Evolutionary conservation across 140 eudicot species (phyloP).

Genomic region (Oenanthe javanica): DNA sequence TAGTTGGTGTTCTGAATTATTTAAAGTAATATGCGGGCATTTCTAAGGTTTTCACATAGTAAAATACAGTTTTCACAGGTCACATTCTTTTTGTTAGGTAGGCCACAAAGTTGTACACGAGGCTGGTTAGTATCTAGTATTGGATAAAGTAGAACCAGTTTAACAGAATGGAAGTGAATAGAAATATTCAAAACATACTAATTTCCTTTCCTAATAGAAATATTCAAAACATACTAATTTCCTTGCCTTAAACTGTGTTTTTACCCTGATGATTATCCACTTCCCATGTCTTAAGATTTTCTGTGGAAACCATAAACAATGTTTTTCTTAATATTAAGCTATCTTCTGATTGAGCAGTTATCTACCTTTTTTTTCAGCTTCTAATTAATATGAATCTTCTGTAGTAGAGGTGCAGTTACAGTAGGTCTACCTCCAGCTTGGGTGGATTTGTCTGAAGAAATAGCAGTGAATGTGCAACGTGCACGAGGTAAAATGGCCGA

Average conservation of each 20-base stretch:
- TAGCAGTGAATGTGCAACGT: conserved; percentile 63
- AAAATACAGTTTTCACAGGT: background rate
- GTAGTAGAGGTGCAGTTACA: conserved; percentile 60
- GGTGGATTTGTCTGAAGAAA: conserved; percentile 93
- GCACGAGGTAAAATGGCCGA: conserved; percentile 66
- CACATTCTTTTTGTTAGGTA: background rate
- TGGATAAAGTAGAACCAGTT: background rate
- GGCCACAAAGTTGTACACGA: background rate
- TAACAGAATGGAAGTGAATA: background rate
- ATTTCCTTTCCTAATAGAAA: too few species aligned
- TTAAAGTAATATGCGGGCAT: background rate
- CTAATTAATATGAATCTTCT: conserved; percentile 5
- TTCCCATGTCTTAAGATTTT: background rate
- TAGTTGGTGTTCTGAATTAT: background rate
- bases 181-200: too few species aligned
- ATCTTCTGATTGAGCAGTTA: background rate
- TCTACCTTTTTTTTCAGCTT: background rate
- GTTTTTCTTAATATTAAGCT: background rate
- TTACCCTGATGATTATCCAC: background rate
- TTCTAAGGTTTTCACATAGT: too few species aligned
- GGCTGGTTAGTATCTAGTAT: background rate
- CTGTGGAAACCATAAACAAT: background rate
- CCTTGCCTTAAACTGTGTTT: background rate
- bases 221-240: background rate
- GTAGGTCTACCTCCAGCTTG: conserved; percentile 96